Evolutionary conservation across 352 stramenopile species (phyloP), one percentile per base, ranked within the genome.

Genomic region (Bremia lactucae): DNA sequence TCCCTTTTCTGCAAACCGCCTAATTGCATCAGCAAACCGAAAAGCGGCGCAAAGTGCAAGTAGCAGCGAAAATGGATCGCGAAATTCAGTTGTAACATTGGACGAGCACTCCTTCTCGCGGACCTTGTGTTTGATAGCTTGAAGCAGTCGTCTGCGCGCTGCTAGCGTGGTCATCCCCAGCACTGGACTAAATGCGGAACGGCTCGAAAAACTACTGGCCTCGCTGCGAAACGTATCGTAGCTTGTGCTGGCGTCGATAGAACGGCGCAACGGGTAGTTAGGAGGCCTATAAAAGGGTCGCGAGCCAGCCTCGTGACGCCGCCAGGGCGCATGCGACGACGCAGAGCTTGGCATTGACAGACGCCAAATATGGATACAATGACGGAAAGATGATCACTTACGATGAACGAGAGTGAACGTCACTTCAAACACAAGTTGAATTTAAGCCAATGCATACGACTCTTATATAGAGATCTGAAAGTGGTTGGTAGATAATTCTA

Each of bases 121-220:
- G 49, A 89, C 69, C 58, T 88, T 81, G 39, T 57, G 47, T 49
- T 89, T 65, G 47, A 88, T 80, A 31, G 74, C 70, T 11, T 57
- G 41, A 35, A 90, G 60, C 6, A 92, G 61, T 4, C 68, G 65
- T 16, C 55, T 49, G 3, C 80, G 65, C 21, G 76, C 80, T 4
- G 43, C 50, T 4, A 43, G 31, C 33, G 55, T 88, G 8, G 68
- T 72, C 8, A 88, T 55, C 0, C 80, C 80, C 13, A 89, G 45
- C 7, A 49, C 20, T 8, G 55, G 55, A 16, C 11, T 45, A 4
- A 46, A 44, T 0, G 58, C 46, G 2, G n/a, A 19, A 1, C 22
- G 14, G 10, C 11, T 10, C 0, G 45, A 49, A 3, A 37, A 1
- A 13, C 18, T 24, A 15, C 15, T 51, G 14, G 26, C 5, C 19